Base-by-base conservation (phyloP, 768 basidiomycete species). In the Lentinula detonsa region DNA sequence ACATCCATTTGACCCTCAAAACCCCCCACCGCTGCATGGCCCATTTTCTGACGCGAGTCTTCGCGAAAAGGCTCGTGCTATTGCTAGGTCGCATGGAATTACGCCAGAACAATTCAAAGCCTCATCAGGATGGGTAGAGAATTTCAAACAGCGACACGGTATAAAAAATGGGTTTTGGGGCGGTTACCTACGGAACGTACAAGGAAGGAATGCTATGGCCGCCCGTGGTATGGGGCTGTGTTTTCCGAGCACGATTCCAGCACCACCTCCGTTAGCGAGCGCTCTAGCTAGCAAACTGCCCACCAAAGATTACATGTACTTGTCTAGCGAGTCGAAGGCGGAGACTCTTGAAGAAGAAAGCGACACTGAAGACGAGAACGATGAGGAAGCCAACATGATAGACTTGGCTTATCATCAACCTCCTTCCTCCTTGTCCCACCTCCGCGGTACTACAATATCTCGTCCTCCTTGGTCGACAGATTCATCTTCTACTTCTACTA, bases 51-150 rank as follows among this genome's bases (percentile, higher is more conserved):
- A 96, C 71, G 77, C 83, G 6, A 71, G 80, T 56, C 78, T 60
- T 54, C 80, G 81, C 57, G 73, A 74, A 18, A 79, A 82, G 68
- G 85, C 85, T 34, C 77, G 77, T 56, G 75, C 78, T 61, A 72
- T 84, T 57, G 83, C 81, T 1, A 69, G 73, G 45, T 67, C 62
- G 6, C 78, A 86, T 55, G 75, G 80, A 56, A 84, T 88, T 62
- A 70, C 79, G 51, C 81, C 85, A 61, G 87, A 90, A 60, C 81
- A 83, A 70, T 95, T 95, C 82, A 95, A 94, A 74, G 93, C 90
- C n/a, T 91, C 88, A 68, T 85, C 88, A 9, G 91, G 92, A 4
- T 95, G 93, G 93, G 81, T 95, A 58, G 92, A 95, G 70, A 92
- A 92, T 71, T 95, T 94, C 78, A 95, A 94, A 75, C 81, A 84